Base-by-base conservation (phyloP, 305 asterid species). In the Rubia occidens region DNA sequence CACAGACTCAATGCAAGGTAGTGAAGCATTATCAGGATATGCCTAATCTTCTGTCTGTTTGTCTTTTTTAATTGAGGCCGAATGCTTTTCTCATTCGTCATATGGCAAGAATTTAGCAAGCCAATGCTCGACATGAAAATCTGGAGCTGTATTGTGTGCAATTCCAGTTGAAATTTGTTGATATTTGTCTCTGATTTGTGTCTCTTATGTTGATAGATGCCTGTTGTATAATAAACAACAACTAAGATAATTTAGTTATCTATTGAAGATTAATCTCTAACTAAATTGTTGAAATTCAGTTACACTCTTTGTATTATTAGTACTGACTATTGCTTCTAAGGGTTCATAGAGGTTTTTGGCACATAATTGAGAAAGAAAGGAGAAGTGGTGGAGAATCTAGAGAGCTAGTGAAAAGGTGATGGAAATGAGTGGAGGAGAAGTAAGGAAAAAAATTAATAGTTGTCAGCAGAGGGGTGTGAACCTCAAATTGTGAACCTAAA, bases 1-100 rank as follows among this genome's bases (percentile, higher is more conserved):
- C 75, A 62, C 85, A 73, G 78, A 70, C 69, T 70, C 85, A 79
- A 76, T 83, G 87, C 87, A 83, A 83, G 85, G 87, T 83, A 39
- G 45, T 61, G 54, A 39, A n/a, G 44, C 45, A 39, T 11, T 13
- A 26, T 13, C 14, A 62, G 56, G 53, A 13, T 17, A 51, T 15
- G 51, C 47, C 60, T 40, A 42, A 8, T 54, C 10, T 40, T 43
- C 14, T 24, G 55, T 42, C 42, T 8, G 17, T 20, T 55, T 8
- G 11, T 20, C 58, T 51, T 24, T 51, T 51, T 54, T 6, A 40
- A 11, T 42, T 42, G 15, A 55, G 59, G 26, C 66, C 40, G 21
- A 56, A 56, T 37, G 59, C 21, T 10, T 47, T 37, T 45, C 14
- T 10, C 51, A 42, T 62, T n/a, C 44, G 7, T 60, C 40, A 24